Conservation (phyloP, 1,284 basidiomycete genomes). For the Sanghuangporus weigelae region DNA sequence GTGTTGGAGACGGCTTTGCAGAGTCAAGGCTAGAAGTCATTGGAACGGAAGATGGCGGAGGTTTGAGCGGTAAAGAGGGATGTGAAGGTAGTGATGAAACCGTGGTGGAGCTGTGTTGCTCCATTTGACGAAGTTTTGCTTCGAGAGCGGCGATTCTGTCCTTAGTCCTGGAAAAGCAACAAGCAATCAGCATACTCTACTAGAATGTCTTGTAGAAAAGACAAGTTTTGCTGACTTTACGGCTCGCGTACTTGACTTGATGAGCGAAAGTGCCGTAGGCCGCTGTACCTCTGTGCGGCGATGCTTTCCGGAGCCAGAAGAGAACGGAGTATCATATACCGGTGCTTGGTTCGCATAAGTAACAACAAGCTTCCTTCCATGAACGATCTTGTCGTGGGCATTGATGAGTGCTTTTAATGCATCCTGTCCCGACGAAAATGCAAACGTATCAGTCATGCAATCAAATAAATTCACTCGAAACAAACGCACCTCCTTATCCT, state of each 20-base stretch:
- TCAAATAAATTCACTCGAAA: conserved; percentile 2
- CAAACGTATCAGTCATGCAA: conserved; percentile 1
- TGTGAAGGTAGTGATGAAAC: conserved; percentile 29
- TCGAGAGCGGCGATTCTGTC: conserved; percentile 95
- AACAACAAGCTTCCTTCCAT: conserved; percentile 84
- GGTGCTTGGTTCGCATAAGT: conserved; percentile 85
- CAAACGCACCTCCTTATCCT: conserved; percentile 68
- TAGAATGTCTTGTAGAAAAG: background rate
- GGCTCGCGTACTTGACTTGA: conserved; percentile 65
- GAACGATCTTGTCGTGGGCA: conserved; percentile 76
- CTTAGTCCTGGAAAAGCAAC: conserved; percentile 49
- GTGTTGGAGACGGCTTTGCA: background rate
- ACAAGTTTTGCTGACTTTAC: conserved; percentile 24
- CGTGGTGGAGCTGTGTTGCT: conserved; percentile 30
- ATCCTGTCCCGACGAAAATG: conserved; percentile 51
- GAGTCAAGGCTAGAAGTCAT: background rate
- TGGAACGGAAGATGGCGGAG: conserved; percentile 23
- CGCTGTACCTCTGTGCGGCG: conserved; percentile 49
- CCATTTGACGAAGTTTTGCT: conserved; percentile 85
- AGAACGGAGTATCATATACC: conserved; percentile 30
- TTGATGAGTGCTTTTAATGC: conserved; percentile 74
- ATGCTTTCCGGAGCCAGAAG: conserved; percentile 20
- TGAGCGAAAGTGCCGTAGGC: conserved; percentile 83
- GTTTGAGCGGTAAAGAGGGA: conserved; percentile 50
- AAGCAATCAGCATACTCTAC: background rate